phyloP scores from a whole-genome alignment of 495 filamentous ascomycete species.

The Talaromyces proteolyticus region DNA sequence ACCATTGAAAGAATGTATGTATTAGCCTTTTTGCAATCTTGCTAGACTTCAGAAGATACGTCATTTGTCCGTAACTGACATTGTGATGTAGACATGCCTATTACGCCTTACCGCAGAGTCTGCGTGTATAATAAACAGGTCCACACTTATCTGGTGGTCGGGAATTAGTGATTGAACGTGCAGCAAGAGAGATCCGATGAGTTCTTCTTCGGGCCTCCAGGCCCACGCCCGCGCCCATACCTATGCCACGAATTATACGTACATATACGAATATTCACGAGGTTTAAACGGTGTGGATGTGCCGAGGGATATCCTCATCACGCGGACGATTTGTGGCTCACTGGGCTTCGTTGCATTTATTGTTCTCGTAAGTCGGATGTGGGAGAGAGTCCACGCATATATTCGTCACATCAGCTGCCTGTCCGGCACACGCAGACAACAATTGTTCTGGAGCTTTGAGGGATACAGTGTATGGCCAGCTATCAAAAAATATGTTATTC shows the following conservation, averaged over 20 bases:
- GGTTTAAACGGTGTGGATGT: constrained; percentile 36
- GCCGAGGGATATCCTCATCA: constrained; percentile 33
- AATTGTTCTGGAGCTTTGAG: background rate
- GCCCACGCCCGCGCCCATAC: no score
- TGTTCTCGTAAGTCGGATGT: constrained; percentile 49
- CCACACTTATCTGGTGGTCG: no score
- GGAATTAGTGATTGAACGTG: no score
- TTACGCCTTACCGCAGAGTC: no score
- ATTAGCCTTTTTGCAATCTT: no score
- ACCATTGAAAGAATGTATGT: no score
- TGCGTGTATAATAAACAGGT: no score
- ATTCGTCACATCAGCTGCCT: constrained; percentile 70
- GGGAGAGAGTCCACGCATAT: constrained; percentile 58
- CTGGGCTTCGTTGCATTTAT: constrained; percentile 40
- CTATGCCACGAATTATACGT: constrained; percentile 23
- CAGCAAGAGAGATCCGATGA: no score
- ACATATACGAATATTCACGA: constrained; percentile 36
- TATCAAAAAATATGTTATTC: constrained; percentile 64
- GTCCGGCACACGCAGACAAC: constrained; percentile 24
- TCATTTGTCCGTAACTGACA: no score
- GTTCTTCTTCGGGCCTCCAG: no score
- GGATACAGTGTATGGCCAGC: background rate
- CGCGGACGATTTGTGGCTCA: constrained; percentile 36
- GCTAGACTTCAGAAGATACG: no score
- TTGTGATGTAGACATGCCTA: no score